Conservation (phyloP, 2,329 filamentous ascomycete genomes). For the Hirsutella rhossiliensis region DNA sequence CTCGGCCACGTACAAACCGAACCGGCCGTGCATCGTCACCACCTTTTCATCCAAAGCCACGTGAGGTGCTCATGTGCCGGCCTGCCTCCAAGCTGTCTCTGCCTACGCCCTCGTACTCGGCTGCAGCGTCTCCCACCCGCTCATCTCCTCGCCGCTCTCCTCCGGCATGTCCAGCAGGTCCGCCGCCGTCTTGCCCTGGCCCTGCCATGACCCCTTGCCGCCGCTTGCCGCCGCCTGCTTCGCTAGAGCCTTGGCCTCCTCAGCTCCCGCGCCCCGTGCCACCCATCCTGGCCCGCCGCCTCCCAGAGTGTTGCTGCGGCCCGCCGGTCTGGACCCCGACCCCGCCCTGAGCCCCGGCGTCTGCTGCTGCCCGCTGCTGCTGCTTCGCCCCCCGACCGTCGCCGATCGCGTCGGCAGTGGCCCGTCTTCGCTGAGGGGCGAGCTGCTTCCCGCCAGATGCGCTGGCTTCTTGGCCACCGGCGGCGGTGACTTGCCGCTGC, state of each 20-base stretch:
- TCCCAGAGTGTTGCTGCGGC: not conserved
- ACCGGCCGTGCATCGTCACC: no score
- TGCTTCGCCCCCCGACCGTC: not conserved
- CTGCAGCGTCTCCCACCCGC: slow-evolving; percentile 44
- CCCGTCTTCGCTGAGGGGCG: slow-evolving; percentile 10
- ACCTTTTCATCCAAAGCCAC: no score
- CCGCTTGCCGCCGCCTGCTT: not conserved
- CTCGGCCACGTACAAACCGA: no score
- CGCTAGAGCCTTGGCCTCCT: not conserved
- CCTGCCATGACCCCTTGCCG: not conserved
- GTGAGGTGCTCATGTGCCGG: no score
- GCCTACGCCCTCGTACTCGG: slow-evolving; percentile 23
- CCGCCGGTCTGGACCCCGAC: not conserved
- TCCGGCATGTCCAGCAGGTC: slow-evolving; percentile 35
- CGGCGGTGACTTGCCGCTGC: slow-evolving; percentile 31
- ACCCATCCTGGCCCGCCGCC: no score
- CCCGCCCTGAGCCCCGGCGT: not conserved
- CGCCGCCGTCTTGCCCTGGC: slow-evolving; percentile 6
- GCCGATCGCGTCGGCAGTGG: slow-evolving; percentile 4
- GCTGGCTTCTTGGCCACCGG: slow-evolving; percentile 53
- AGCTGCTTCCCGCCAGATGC: slow-evolving; percentile 27
- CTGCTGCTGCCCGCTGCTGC: not conserved
- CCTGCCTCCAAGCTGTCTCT: no score
- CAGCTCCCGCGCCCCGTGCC: no score
- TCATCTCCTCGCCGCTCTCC: slow-evolving; percentile 33